Evolutionary conservation across 1,139 yeast species (phyloP), one percentile per base, ranked within the genome.

Genomic region (Yamadazyma sp.): DNA sequence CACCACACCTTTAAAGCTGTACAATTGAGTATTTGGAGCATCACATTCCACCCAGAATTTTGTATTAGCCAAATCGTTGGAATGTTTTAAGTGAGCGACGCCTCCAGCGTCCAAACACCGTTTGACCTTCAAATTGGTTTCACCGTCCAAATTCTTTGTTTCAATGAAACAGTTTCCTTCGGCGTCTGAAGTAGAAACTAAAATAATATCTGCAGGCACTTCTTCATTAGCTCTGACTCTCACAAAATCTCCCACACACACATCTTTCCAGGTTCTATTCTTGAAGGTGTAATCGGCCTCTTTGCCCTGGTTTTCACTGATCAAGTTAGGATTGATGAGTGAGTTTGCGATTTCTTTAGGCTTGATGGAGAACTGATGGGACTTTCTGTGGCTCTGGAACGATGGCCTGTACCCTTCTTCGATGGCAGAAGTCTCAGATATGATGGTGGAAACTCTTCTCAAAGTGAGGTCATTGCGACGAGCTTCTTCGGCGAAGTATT

Each of bases 71-170:
- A 91, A 74, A 56, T 91, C 97, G 23, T 73, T 66, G 0, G 94
- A 73, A 51, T 79, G 89, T 50, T 73, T 76, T 41, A 87, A 68
- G 37, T 69, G 63, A 17, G 63, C 55, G 10, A 67, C 60, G 28
- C 80, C 76, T 18, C 95, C 89, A 52, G 87, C 79, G 43, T 79
- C 77, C 41, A 92, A 65, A 11, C 95, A 82, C 48, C 80, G 83
- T 46, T 88, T 84, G 36, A 81, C 79, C 61, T 92, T 92, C 59
- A 92, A 73, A 58, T 92, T 92, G 4, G 98, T 88, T 64, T 92
- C 98, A 59, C 98, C 98, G 63, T 92, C 98, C 53, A 92, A 74
- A 59, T 92, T 92, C 56, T 89, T 91, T 1, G 98, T 92, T 62
- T 92, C 98, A 31, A 91, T 82, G 55, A 83, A 91, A 64, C 98